These are phyloP conservation scores for Pelargonium fulgidum DNA, from an alignment of 441 rosid genomes.

Conservation along the genomic window DNA sequence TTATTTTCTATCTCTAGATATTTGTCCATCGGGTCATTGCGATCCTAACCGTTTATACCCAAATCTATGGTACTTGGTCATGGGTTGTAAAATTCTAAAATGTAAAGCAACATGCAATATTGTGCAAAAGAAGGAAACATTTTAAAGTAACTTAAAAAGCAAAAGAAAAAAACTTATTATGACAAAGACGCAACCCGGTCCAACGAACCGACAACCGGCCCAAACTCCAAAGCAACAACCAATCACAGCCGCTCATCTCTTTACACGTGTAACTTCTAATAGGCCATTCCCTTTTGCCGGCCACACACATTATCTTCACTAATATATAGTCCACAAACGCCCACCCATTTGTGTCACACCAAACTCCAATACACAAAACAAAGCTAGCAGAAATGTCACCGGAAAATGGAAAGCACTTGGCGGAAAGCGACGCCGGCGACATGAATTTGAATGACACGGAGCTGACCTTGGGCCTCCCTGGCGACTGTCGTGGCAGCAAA, in stretches of 20 bases:
- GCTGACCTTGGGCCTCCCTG: slow-evolving; percentile 44
- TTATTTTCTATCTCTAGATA: too few relatives aligned
- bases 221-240: slow-evolving; percentile 14
- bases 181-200: too few relatives aligned
- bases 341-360: not conserved
- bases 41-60: too few relatives aligned
- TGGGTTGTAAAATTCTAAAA: too few relatives aligned
- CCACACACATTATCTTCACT: not conserved
- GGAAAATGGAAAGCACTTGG: slow-evolving; percentile 19
- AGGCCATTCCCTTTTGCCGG: slow-evolving; percentile 19
- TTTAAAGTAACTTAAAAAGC: too few relatives aligned
- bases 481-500: slow-evolving; percentile 31
- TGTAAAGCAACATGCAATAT: too few relatives aligned
- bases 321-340: not conserved
- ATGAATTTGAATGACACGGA: slow-evolving; percentile 42
- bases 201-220: slow-evolving; percentile 20
- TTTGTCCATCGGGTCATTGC: too few relatives aligned
- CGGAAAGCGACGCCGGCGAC: slow-evolving; percentile 19
- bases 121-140: too few relatives aligned
- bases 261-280: slow-evolving; percentile 24
- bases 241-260: slow-evolving; percentile 25
- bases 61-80: too few relatives aligned
- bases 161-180: too few relatives aligned
- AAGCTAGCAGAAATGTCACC: slow-evolving; percentile 13
- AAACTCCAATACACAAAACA: not conserved